Evolutionary conservation across 768 basidiomycete species (phyloP).

Genomic region (Astraeus odoratus): DNA sequence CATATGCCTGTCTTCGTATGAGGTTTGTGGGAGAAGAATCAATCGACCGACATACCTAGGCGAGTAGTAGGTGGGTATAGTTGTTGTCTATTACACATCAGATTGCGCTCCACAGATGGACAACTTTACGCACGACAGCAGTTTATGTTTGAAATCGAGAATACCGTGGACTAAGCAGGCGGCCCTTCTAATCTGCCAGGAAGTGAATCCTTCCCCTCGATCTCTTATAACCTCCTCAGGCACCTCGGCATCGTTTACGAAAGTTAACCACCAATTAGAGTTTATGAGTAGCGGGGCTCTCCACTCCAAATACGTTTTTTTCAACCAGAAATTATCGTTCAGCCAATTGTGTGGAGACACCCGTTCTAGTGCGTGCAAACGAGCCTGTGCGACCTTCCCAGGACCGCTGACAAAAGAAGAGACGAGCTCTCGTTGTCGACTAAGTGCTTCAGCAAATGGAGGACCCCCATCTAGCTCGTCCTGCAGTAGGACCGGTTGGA

Average conservation of each 20-base stretch:
- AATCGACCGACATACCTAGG: constrained; percentile 41
- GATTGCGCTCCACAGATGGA: background rate
- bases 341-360: constrained; percentile 89
- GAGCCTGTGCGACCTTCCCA: constrained; percentile 15
- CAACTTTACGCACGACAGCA: constrained; percentile 47
- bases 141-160: constrained; percentile 62
- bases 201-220: constrained; percentile 39
- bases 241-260: constrained; percentile 63
- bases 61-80: constrained; percentile 65
- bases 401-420: constrained; percentile 8
- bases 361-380: constrained; percentile 62
- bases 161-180: constrained; percentile 74
- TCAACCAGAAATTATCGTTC: constrained; percentile 87
- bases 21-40: background rate
- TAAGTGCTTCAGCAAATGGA: constrained; percentile 30
- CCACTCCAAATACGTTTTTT: constrained; percentile 85
- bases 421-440: constrained; percentile 17
- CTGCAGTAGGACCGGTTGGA: constrained; percentile 75
- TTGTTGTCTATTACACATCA: constrained; percentile 46
- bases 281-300: constrained; percentile 79
- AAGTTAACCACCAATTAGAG: constrained; percentile 95
- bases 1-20: constrained; percentile 42
- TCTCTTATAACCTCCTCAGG: constrained; percentile 33
- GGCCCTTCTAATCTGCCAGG: constrained; percentile 82
- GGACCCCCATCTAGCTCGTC: constrained; percentile 54